Evolutionary conservation across 768 basidiomycete genomes (phyloP), one percentile per base, ranked within the genome.

Genomic region (Auricularia heimuer): DNA sequence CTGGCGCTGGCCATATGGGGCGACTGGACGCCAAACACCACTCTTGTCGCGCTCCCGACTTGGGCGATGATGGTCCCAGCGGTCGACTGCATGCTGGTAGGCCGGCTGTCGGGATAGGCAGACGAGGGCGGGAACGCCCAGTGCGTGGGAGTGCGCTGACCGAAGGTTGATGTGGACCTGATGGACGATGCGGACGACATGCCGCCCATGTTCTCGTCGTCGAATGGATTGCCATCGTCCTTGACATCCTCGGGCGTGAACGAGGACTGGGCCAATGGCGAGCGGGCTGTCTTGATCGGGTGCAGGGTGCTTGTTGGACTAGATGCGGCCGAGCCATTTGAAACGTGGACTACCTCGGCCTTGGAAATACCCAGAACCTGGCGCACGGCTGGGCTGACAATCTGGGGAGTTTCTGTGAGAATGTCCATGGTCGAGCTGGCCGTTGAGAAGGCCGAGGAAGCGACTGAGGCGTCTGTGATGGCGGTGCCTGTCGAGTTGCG

Each of bases 351-450:
- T 39, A 92, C 86, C 72, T 90, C 88, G 36, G 91, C 89, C 74
- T 87, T 90, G 61, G 86, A 86, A 44, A 90, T 84, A 39, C 89
- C 89, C 51, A 90, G 75, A 6, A 91, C 87, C 69, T 90, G 87
- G 61, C 88, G 73, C 83, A 60, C 81, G 77, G 36, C 83, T 80
- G 72, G 70, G 39, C 8, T 8, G 7, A 42, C 39, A 66, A 83
- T 86, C 34, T 78, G 80, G 35, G 88, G 84, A 1, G 88, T 85
- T 72, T 92, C 90, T 70, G 86, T 85, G 66, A 92, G 77, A 76
- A 92, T 82, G 69, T 92, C 90, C 70, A 88, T 91, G 16, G 87
- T 81, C 71, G 82, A 90, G 71, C 87, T 90, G 51, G 86, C 87
- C 54, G 81, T 83, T 35, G 90, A 87, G 80, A 88, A 83, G 76